A percentile compares a stretch with the other conserved stretches of the same genome.
phyloP scores from a whole-genome alignment of 176 grass and related monocot genomes.

The Phyllostachys edulis region DNA sequence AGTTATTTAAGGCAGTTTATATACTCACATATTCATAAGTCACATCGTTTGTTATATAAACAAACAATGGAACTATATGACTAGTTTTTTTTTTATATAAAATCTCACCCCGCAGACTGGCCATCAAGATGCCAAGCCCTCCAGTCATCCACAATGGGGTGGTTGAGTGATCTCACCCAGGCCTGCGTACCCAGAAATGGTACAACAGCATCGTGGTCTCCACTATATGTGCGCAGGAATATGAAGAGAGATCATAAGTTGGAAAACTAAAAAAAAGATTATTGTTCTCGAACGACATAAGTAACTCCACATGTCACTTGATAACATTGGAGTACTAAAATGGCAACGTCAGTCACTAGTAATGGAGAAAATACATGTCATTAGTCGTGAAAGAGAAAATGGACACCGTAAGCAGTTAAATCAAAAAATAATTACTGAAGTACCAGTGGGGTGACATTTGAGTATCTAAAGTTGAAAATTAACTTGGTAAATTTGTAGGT shows the following conservation, averaged over 20 bases:
- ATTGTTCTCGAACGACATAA: not conserved
- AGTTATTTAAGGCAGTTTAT: not conserved
- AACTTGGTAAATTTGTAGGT: no score
- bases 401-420: no score
- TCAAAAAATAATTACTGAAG: no score
- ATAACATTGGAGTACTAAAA: no score
- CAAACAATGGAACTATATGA: not conserved
- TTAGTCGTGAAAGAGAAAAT: no score
- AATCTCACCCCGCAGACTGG: conserved; percentile 42
- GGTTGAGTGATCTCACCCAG: conserved; percentile 60
- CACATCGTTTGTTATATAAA: not conserved
- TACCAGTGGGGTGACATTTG: no score
- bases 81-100: no score
- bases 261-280: not conserved
- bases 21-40: not conserved
- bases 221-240: conserved; percentile 16
- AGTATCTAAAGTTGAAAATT: no score
- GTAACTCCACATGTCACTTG: not conserved
- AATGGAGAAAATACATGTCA: no score
- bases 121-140: conserved; percentile 50
- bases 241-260: not conserved
- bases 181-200: conserved; percentile 56
- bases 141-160: conserved; percentile 38
- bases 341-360: not conserved
- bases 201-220: conserved; percentile 47